phyloP scores from a whole-genome alignment of 1,139 yeast species.

The Zygosaccharomyces sapae region DNA sequence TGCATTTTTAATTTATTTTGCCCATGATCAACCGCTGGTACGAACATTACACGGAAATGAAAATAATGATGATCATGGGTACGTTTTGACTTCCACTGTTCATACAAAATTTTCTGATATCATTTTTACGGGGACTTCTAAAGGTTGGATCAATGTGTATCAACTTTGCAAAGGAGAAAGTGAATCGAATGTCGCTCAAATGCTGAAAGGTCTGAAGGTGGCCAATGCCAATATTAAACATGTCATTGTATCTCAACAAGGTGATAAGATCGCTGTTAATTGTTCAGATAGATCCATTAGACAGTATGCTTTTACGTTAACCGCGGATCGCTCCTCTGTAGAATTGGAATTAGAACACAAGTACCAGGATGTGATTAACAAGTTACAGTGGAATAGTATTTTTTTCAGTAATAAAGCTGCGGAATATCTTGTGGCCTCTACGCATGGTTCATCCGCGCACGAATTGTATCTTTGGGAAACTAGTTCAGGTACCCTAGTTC shows the following conservation, averaged over 20 bases:
- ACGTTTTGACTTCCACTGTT: conserved; percentile 33
- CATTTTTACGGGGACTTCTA: conserved; percentile 70
- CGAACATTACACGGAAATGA: conserved; percentile 32
- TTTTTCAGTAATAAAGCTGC: conserved; percentile 67
- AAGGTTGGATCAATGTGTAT: conserved; percentile 68
- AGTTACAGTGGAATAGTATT: conserved; percentile 84
- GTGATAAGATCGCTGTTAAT: conserved; percentile 68
- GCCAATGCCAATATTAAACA: conserved; percentile 71
- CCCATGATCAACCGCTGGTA: conserved; percentile 44
- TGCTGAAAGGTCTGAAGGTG: conserved; percentile 51
- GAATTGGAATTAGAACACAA: conserved; percentile 70
- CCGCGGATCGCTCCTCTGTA: conserved; percentile 33
- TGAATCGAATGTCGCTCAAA: conserved; percentile 28
- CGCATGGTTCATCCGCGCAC: conserved; percentile 81
- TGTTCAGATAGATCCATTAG: conserved; percentile 80
- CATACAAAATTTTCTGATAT: conserved; percentile 42
- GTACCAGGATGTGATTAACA: conserved; percentile 87
- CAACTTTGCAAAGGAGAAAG: conserved; percentile 16
- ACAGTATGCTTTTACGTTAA: conserved; percentile 50
- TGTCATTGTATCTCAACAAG: conserved; percentile 60
- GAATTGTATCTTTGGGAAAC: conserved; percentile 95
- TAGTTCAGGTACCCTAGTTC: conserved; percentile 75
- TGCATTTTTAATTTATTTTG: conserved; percentile 48
- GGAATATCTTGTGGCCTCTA: conserved; percentile 83
- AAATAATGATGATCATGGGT: conserved; percentile 24